A percentile compares a stretch with the other conserved stretches of the same genome.
phyloP scores from a whole-genome alignment of 2,329 filamentous ascomycete species.

The Hypoxylon sp. region DNA sequence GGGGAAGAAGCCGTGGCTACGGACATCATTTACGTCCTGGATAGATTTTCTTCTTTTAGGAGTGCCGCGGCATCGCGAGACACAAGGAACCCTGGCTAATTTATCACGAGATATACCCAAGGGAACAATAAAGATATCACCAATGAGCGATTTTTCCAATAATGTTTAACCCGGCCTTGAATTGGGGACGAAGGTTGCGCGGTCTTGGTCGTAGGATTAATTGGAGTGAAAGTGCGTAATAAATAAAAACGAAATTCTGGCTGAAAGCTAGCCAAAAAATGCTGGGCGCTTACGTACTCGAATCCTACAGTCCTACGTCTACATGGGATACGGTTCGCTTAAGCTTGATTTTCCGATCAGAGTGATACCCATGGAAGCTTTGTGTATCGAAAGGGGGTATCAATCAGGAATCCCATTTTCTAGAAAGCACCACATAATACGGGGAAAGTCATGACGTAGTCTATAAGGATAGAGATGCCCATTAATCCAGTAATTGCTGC shows the following conservation, averaged over 20 bases:
- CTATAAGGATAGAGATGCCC: neutral
- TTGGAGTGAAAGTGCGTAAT: constrained; percentile 19
- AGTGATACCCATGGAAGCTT: neutral
- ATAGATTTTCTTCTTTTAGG: constrained; percentile 35
- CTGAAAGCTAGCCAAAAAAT: neutral
- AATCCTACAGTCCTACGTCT: neutral
- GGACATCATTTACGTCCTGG: constrained; percentile 20
- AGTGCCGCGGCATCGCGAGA: constrained; percentile 29
- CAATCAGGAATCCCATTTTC: neutral
- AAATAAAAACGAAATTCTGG: constrained; percentile 14
- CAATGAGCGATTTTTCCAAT: constrained; percentile 29
- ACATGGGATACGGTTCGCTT: neutral
- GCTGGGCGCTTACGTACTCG: neutral
- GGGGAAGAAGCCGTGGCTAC: constrained; percentile 28
- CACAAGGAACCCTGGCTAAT: constrained; percentile 8
- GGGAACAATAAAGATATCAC: constrained; percentile 28
- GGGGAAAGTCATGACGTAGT: neutral
- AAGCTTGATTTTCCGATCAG: neutral
- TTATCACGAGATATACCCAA: constrained; percentile 22
- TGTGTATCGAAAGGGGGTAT: neutral
- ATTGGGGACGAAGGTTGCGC: constrained; percentile 3
- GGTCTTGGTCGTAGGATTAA: constrained; percentile 16
- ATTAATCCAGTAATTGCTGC: neutral
- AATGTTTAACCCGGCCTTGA: constrained; percentile 1
- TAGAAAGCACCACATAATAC: constrained; percentile 1